phyloP scores from a whole-genome alignment of 1,284 basidiomycete species.

The Moesziomyces aphidis region DNA sequence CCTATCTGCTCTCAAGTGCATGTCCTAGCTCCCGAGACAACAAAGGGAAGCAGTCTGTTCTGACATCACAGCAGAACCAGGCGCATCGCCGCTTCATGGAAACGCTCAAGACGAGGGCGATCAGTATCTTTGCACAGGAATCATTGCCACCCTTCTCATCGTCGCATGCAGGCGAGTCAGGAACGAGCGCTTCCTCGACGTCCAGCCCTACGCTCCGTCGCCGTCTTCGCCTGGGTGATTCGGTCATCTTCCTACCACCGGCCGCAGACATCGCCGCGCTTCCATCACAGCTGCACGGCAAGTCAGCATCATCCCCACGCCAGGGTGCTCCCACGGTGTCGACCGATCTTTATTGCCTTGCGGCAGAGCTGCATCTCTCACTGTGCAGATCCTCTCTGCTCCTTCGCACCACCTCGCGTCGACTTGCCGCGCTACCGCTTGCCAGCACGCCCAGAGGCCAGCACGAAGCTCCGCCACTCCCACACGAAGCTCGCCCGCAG shows the following conservation, averaged over 20 bases:
- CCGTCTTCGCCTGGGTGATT: constrained; percentile 13
- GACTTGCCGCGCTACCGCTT: constrained; percentile 21
- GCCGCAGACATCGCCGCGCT: background rate
- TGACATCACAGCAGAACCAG: constrained; percentile 22
- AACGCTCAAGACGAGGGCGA: constrained; percentile 7
- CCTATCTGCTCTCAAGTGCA: constrained; percentile 14
- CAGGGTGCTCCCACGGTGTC: background rate
- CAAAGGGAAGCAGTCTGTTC: constrained; percentile 24
- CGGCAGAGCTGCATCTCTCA: constrained; percentile 5
- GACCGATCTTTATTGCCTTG: constrained; percentile 7
- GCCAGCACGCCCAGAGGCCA: constrained; percentile 7
- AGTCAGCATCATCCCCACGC: constrained; percentile 6
- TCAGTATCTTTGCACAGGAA: constrained; percentile 3
- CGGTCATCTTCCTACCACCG: constrained; percentile 23
- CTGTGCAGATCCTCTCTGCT: constrained; percentile 6
- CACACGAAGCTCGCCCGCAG: background rate
- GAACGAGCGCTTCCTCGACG: too few species aligned
- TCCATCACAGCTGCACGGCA: background rate
- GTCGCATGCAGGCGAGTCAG: background rate
- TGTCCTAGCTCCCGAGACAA: background rate
- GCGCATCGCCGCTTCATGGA: constrained; percentile 27
- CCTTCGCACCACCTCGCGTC: constrained; percentile 7
- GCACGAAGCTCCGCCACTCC: background rate
- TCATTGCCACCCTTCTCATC: background rate
- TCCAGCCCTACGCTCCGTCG: background rate